Percentiles rank a stretch among this genome's conserved stretches.
Evolutionary conservation across 345 rosid genomes (phyloP).

Genomic region (Camelina laxa): DNA sequence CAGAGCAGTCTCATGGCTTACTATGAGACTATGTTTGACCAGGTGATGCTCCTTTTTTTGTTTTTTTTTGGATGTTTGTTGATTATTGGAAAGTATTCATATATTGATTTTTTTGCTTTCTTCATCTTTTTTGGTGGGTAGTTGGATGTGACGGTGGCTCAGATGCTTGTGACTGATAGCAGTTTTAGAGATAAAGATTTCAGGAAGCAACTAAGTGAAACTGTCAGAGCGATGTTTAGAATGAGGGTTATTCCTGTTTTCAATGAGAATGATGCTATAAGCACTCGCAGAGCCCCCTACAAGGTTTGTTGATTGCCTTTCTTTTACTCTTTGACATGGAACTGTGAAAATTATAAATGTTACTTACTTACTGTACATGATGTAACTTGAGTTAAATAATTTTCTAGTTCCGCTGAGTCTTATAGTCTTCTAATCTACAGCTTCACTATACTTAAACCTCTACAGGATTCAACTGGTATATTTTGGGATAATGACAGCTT

Average conservation of each 20-base stretch:
- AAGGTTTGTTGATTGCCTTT: constrained; percentile 56
- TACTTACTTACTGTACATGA: neutral
- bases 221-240: constrained; percentile 64
- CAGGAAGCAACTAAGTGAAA: constrained; percentile 82
- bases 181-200: constrained; percentile 81
- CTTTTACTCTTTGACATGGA: constrained; percentile 17
- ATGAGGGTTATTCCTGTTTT: constrained; percentile 86
- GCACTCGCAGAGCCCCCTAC: constrained; percentile 96
- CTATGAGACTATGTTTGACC: constrained; percentile 82
- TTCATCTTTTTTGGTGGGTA: constrained; percentile 42
- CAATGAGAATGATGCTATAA: constrained; percentile 96
- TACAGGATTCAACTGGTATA: constrained; percentile 98
- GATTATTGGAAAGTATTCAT: neutral
- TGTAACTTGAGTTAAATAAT: neutral
- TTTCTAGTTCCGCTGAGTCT: neutral
- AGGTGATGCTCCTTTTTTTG: constrained; percentile 49
- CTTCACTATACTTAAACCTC: neutral
- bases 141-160: constrained; percentile 96
- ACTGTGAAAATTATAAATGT: neutral
- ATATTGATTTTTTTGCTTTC: constrained; percentile 21
- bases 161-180: constrained; percentile 93
- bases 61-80: neutral
- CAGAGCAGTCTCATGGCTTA: constrained; percentile 97
- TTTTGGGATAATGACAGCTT: constrained; percentile 99
- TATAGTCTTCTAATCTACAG: constrained; percentile 11